Conservation (phyloP, 1,139 yeast species). For the Hyphopichia khmerensis region DNA sequence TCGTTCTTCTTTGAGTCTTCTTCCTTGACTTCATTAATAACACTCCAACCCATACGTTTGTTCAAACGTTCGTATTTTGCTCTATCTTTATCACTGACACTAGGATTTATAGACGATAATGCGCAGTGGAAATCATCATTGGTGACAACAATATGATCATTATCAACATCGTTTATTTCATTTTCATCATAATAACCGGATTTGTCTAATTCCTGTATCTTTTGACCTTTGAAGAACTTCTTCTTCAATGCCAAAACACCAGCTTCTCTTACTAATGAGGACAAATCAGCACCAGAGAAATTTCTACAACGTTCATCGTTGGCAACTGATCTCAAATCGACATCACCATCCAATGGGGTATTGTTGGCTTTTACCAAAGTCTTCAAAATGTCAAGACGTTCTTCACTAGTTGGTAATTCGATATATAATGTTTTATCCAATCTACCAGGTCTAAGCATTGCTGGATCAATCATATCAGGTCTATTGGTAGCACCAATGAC, state of each 20-base stretch:
- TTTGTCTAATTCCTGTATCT: conserved; percentile 49
- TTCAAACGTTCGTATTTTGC: conserved; percentile 66
- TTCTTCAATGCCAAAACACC: conserved; percentile 83
- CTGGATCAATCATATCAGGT: conserved; percentile 98
- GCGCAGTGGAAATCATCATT: conserved; percentile 70
- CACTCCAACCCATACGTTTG: conserved; percentile 59
- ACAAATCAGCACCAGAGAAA: conserved; percentile 94
- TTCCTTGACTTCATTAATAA: conserved; percentile 20
- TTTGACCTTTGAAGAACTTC: conserved; percentile 55
- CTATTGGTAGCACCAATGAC: conserved; percentile 97
- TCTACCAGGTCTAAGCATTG: conserved; percentile 97
- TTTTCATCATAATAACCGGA: conserved; percentile 41
- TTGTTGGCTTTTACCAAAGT: conserved; percentile 71
- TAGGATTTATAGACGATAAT: conserved; percentile 74
- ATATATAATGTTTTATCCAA: conserved; percentile 90
- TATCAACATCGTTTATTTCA: conserved; percentile 14
- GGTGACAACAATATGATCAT: conserved; percentile 52
- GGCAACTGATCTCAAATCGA: conserved; percentile 63
- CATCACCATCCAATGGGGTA: conserved; percentile 70
- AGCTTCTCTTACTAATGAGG: conserved; percentile 89
- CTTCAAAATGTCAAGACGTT: conserved; percentile 75
- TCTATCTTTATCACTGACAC: conserved; percentile 87
- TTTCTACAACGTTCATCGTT: conserved; percentile 78
- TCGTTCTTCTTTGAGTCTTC: conserved; percentile 8
- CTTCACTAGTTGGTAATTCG: conserved; percentile 78